Base-by-base conservation (phyloP, 805 yeast genomes). In the Candida sphagnicola region DNA sequence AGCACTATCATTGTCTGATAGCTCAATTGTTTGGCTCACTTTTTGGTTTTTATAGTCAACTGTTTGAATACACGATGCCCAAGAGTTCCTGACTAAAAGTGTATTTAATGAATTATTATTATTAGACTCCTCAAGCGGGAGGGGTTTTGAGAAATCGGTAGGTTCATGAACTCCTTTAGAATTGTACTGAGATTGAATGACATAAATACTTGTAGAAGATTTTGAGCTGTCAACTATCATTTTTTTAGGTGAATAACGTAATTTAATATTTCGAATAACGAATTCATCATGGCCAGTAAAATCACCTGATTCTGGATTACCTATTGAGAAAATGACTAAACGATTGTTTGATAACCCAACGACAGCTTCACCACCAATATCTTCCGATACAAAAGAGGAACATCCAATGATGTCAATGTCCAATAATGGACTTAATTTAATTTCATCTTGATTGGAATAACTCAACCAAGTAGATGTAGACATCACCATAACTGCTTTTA, bases 401-500 rank as follows among this genome's bases (percentile, higher is more conserved):
- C 81, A 83, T 25, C 59, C 57, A 8, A 58, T 57, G 21, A 80
- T 62, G 11, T 56, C 57, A 23, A 65, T 67, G 41, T 62, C 72
- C 15, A 66, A 54, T 31, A 74, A 51, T 0, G 86, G 84, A 3
- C 73, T 62, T 13, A 77, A 46, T 38, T 66, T 69, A 40, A 74
- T 70, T n/a, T 33, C 35, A 21, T 56, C 62, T 12, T 56, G 50
- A 8, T 47, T 28, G n/a, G 62, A 56, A 46, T 69, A 72, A 0
- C 80, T 77, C 6, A 79, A 43, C 77, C 85, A 83, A 0, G 82
- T 57, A 33, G 74, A 61, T 0, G 82, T 60, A 2, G 84, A 77
- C 11, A 75, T 51, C 0, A 81, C 81, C 24, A 76, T 47, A 2
- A 78, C 57, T 2, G 62, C 65, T 35, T 61, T 60, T 3, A 53